phyloP scores from a whole-genome alignment of 345 rosid genomes.

The Eucalyptus curtisii region DNA sequence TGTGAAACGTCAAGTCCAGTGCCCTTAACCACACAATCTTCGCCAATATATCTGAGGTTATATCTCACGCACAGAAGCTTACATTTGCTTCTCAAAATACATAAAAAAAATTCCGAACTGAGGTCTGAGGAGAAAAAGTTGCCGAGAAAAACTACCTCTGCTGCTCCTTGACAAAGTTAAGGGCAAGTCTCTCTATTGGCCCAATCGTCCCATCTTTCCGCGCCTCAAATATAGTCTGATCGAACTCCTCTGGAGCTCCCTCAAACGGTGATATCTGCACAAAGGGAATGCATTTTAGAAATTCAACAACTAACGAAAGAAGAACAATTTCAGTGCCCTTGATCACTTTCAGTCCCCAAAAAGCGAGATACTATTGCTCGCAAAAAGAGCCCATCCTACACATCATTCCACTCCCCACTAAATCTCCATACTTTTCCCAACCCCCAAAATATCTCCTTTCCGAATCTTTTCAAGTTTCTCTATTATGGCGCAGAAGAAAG shows the following conservation, averaged over 20 bases:
- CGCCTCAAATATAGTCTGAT: constrained; percentile 68
- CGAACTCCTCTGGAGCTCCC: constrained; percentile 88
- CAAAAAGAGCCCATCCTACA: neutral
- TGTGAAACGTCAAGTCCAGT: neutral
- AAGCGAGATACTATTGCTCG: neutral
- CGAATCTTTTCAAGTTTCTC: neutral
- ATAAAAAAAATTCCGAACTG: neutral
- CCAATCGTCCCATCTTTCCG: constrained; percentile 53
- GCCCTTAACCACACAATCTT: neutral
- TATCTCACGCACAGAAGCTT: neutral
- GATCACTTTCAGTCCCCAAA: neutral
- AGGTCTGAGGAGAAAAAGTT: neutral
- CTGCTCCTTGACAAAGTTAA: constrained; percentile 63
- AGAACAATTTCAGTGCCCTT: neutral
- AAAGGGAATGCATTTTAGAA: neutral
- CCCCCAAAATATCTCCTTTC: neutral
- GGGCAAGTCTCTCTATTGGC: constrained; percentile 36
- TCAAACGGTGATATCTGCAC: constrained; percentile 68
- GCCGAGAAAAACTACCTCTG: constrained; percentile 35
- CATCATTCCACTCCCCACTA: neutral
- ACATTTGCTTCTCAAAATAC: neutral
- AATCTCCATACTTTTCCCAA: neutral
- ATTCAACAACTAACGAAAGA: neutral
- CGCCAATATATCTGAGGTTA: neutral
- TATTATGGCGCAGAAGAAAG: neutral